A percentile compares a stretch with the other conserved stretches of the same genome.
These are phyloP conservation scores for Poronia punctata DNA, from an alignment of 495 filamentous ascomycete species.

Conservation along the genomic window DNA sequence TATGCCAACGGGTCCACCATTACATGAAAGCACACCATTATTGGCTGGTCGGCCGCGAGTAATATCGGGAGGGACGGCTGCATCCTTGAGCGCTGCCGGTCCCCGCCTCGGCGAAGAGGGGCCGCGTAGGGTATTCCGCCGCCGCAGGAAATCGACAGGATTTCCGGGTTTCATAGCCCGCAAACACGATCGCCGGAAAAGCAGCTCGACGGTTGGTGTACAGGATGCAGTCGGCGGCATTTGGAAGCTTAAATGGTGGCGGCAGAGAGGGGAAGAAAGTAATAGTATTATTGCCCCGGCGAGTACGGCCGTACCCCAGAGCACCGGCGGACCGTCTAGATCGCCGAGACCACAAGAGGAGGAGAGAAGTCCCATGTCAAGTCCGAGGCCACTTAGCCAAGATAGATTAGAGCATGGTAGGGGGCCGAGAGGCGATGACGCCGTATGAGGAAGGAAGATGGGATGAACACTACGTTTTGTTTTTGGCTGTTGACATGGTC, in stretches of 20 bases:
- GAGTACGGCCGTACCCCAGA: conserved; percentile 17
- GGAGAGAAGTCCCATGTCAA: conserved; percentile 8
- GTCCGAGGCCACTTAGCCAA: conserved; percentile 1
- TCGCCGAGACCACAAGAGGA: neutral
- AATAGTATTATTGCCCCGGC: neutral
- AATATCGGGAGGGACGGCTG: conserved; percentile 22
- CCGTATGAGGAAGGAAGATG: conserved; percentile 12
- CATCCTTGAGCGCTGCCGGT: conserved; percentile 13
- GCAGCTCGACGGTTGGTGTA: conserved; percentile 25
- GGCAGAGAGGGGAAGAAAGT: conserved; percentile 10
- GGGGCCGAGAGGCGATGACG: conserved; percentile 18
- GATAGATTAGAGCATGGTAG: neutral
- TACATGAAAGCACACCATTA: conserved; percentile 23
- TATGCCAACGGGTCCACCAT: conserved; percentile 15
- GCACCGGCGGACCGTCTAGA: conserved; percentile 5
- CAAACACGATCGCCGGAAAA: conserved; percentile 22
- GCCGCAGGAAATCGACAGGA: conserved; percentile 44
- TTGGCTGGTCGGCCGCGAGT: conserved; percentile 17
- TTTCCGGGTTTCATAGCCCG: conserved; percentile 48
- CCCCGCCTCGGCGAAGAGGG: conserved; percentile 8
- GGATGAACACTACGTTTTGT: too few species aligned
- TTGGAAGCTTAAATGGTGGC: conserved; percentile 38
- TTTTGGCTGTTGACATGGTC: too few species aligned
- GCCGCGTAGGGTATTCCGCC: conserved; percentile 27
- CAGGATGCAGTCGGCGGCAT: conserved; percentile 33